These are phyloP conservation scores for Beauveria caledonica DNA, from an alignment of 2,329 filamentous ascomycete species.

Conservation along the genomic window DNA sequence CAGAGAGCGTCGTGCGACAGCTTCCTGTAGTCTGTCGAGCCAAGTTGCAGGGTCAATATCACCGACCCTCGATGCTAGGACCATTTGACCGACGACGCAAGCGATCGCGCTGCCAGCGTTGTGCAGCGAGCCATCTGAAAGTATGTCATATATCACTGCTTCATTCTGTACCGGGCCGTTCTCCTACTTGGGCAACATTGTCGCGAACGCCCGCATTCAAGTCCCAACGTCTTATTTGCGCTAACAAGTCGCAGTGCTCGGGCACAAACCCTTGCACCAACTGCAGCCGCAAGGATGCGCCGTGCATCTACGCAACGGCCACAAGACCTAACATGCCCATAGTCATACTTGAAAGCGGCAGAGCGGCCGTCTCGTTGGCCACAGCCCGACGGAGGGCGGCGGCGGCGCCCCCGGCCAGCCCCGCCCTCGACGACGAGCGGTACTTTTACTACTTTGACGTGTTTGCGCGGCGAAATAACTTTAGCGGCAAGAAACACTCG, in stretches of 20 bases:
- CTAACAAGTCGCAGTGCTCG: constrained; percentile 22
- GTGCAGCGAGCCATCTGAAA: constrained; percentile 26
- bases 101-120: constrained; percentile 23
- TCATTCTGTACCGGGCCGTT: neutral
- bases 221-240: neutral
- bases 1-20: neutral
- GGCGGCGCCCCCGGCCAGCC: neutral
- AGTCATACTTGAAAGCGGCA: constrained; percentile 19
- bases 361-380: neutral
- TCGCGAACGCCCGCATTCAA: neutral
- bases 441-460: constrained; percentile 24
- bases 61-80: constrained; percentile 16
- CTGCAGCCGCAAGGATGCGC: constrained; percentile 19
- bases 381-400: neutral
- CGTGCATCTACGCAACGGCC: constrained; percentile 17
- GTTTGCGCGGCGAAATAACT: constrained; percentile 22
- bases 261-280: constrained; percentile 23
- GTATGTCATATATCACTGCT: constrained; percentile 13
- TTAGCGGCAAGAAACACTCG: constrained; percentile 13
- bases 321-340: neutral
- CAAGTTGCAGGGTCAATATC: neutral
- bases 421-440: constrained; percentile 12
- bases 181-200: neutral
- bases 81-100: constrained; percentile 27
- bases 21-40: neutral